Base-by-base conservation (phyloP, 1,284 basidiomycete genomes). In the Laetiporus sulphureus region DNA sequence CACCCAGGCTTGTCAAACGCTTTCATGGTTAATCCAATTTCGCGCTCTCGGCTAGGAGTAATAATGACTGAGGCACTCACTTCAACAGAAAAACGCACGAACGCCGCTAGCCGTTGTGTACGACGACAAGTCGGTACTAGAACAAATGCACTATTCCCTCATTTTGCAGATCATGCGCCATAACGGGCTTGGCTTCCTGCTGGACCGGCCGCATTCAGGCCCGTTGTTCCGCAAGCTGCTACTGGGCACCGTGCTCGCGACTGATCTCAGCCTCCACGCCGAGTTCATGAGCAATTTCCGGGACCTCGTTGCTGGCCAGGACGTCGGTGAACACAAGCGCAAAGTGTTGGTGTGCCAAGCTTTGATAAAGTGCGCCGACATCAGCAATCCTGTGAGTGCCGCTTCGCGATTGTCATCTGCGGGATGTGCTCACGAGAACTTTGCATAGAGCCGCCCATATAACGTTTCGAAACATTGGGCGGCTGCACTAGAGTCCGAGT, bases 291-390 rank as follows among this genome's bases (percentile, higher is more conserved):
- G 70, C 33, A 69, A 79, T 19, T 80, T 94, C 50, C 54, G 62
- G 45, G 53, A 46, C 5, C 56, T 75, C 22, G 58, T 77, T n/a
- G 54, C 65, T 3, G 73, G 69, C 15, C 64, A 66, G 18, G 58
- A 63, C 10, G 61, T 59, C 2, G 36, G 45, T 10, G 60, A 71
- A 23, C 60, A 62, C 44, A 65, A 69, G 44, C 72, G 80, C 45
- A 75, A 85, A 47, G 68, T 88, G 19, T 64, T 94, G 42, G 63
- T 92, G n/a, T 92, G 88, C 57, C 90, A 96, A 55, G 87, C 87
- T 3, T 68, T 97, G 38, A 84, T 97, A 63, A 97, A 97, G 64
- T 95, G 92, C 57, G 91, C 91, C 10, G 93, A 97, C 65, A 97
- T 97, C 57, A 93, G 89, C 59, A 97, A 97, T 62, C 92, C 93